Base-by-base conservation (phyloP, 768 basidiomycete genomes). In the Naganishia friedmannii region DNA sequence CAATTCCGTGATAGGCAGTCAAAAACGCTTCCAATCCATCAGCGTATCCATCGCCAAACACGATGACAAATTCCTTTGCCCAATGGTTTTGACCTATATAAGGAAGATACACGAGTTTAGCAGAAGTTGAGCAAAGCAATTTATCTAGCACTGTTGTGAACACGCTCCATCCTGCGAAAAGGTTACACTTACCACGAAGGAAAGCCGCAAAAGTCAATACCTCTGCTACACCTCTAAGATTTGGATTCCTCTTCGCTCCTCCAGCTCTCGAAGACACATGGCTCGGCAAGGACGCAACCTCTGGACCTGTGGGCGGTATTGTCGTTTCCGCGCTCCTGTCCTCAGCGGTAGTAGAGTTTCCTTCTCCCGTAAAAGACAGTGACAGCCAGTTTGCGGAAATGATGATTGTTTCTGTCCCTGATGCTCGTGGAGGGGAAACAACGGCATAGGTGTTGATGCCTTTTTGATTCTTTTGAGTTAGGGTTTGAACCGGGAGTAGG, bases 11-110 rank as follows among this genome's bases (percentile, higher is more conserved):
- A 77, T 97, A 97, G 3, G 88, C 85, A 55, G 85, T 87, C 42
- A 97, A 83, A 89, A 92, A 99, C 2, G 92, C 94, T 72, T 96
- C 91, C 84, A 92, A 89, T 2, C 96, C 96, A 66, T 94, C 90
- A 42, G 92, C 80, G 78, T 94, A 87, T 1, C 88, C 91, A 72
- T 97, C 95, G 54, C 90, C 89, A 70, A 97, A 84, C 31, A 99
- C 87, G 70, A 98, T 89, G 21, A 97, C 82, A 67, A 99, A 84
- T 75, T 98, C 94, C 78, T 94, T 95, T 0, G 93, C 90, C 95
- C 96, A 99, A 45, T 92, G 85, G 26, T 80, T 79, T 67, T 80
- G 79, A 39, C 78, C 78, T 79, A 51, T 19, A 26, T 31, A 21
- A 13, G 34, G 15, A 17, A 10, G 21, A 51, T 1, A 28, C n/a